These are phyloP conservation scores for Sutorius australiensis DNA, from an alignment of 768 basidiomycete species.

Conservation along the genomic window DNA sequence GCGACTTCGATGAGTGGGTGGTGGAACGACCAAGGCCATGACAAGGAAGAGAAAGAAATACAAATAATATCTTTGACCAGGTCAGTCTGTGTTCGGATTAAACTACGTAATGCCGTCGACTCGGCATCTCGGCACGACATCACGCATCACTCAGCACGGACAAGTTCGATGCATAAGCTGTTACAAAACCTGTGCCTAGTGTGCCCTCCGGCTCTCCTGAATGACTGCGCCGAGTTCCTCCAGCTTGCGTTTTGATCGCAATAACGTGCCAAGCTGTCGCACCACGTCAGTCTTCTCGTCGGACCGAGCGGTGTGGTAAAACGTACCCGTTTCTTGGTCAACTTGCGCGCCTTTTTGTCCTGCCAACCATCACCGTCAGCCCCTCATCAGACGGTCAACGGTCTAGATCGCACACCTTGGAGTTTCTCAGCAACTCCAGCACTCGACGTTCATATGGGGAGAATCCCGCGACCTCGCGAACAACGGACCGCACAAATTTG, in stretches of 20 bases:
- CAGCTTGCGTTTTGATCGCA: conserved; percentile 98
- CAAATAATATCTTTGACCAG: neutral
- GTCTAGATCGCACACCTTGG: conserved; percentile 59
- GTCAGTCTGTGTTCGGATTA: no score
- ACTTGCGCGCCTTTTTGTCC: conserved; percentile 99
- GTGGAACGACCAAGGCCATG: conserved; percentile 39
- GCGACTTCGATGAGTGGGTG: conserved; percentile 47
- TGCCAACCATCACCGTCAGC: conserved; percentile 27
- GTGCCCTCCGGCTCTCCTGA: conserved; percentile 85
- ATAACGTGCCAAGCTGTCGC: conserved; percentile 86
- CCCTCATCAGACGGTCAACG: neutral
- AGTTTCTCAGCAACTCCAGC: conserved; percentile 97
- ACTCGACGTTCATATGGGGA: conserved; percentile 97
- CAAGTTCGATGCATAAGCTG: conserved; percentile 12
- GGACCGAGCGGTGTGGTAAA: neutral
- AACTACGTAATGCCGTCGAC: conserved; percentile 19
- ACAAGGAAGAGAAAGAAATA: neutral
- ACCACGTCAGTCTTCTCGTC: neutral
- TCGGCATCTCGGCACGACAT: conserved; percentile 22
- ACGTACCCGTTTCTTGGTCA: conserved; percentile 98
- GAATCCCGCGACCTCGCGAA: conserved; percentile 97
- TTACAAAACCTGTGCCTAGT: conserved; percentile 27
- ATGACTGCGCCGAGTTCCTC: conserved; percentile 93
- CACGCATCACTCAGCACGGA: neutral
- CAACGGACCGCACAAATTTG: conserved; percentile 87